Percentiles rank a stretch among this genome's conserved stretches.
Conservation (phyloP, 2,329 filamentous ascomycete genomes). For the Byssoonygena ceratinophila region DNA sequence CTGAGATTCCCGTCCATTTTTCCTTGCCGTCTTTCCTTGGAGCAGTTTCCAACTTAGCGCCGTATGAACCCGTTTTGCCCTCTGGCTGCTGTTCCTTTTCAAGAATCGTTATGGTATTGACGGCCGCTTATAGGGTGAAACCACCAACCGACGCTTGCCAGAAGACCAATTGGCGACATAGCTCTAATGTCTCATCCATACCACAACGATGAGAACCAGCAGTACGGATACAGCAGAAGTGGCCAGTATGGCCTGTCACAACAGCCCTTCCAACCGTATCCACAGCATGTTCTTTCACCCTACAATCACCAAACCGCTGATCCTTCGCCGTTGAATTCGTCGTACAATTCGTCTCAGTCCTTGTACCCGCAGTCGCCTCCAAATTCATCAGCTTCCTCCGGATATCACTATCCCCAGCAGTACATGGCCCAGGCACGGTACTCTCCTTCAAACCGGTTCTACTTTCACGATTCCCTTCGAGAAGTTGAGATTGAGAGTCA, state of each 20-base stretch:
- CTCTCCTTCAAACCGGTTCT: conserved; percentile 26
- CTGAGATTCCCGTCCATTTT: not conserved
- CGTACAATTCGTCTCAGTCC: conserved; percentile 27
- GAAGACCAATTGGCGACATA: not conserved
- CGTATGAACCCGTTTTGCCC: not conserved
- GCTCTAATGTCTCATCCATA: conserved; percentile 21
- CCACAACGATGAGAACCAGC: conserved; percentile 20
- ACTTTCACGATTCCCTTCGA: conserved; percentile 27
- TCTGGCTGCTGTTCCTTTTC: not conserved
- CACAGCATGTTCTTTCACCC: conserved; percentile 28
- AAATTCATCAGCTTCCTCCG: conserved; percentile 13
- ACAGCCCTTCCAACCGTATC: conserved; percentile 28
- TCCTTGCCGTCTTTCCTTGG: not conserved
- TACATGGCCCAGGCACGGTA: conserved; percentile 27
- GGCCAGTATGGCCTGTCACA: conserved; percentile 21
- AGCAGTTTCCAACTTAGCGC: not conserved
- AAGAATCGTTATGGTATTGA: not conserved
- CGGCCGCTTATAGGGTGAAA: not conserved
- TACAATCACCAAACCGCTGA: conserved; percentile 28
- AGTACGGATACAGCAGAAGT: conserved; percentile 20
- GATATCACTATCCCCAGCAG: conserved; percentile 27
- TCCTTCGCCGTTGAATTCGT: conserved; percentile 24
- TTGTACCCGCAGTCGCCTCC: conserved; percentile 23
- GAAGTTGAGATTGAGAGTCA: conserved; percentile 37
- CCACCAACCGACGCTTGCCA: not conserved